These are phyloP conservation scores for Conticribra guillardii DNA, from an alignment of 108 stramenopile species.

Conservation along the genomic window DNA sequence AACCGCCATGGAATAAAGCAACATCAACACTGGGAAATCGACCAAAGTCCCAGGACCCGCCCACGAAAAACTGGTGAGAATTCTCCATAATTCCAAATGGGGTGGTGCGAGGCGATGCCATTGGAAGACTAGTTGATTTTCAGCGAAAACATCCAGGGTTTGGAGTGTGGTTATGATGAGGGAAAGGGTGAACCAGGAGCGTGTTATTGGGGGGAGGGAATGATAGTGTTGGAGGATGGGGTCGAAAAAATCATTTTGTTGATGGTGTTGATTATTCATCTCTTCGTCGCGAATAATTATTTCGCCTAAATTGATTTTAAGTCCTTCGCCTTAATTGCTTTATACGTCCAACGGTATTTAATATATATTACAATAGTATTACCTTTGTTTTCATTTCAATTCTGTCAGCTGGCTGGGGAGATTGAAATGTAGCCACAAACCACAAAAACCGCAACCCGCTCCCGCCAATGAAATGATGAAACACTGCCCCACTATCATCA, in stretches of 20 bases:
- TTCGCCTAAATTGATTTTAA: no score
- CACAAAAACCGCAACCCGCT: no score
- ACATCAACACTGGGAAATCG: conserved; percentile 32
- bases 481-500: no score
- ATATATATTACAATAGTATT: no score
- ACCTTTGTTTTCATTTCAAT: no score
- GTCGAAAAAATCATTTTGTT: conserved; percentile 16
- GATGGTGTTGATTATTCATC: not conserved
- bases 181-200: conserved; percentile 34
- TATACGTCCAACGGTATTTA: no score
- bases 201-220: conserved; percentile 31
- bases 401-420: no score
- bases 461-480: no score
- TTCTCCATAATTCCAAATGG: conserved; percentile 49
- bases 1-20: conserved; percentile 35
- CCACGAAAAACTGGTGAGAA: conserved; percentile 35
- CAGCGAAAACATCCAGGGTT: conserved; percentile 30
- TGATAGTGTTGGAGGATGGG: conserved; percentile 33
- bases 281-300: no score
- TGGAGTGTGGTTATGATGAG: conserved; percentile 23
- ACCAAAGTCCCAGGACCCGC: conserved; percentile 33
- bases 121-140: conserved; percentile 32
- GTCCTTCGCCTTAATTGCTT: no score
- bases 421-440: no score
- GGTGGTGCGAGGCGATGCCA: conserved; percentile 26